Percentiles rank a stretch among this genome's conserved stretches.
phyloP scores from a whole-genome alignment of 352 stramenopile genomes.

The Pythium volutum region DNA sequence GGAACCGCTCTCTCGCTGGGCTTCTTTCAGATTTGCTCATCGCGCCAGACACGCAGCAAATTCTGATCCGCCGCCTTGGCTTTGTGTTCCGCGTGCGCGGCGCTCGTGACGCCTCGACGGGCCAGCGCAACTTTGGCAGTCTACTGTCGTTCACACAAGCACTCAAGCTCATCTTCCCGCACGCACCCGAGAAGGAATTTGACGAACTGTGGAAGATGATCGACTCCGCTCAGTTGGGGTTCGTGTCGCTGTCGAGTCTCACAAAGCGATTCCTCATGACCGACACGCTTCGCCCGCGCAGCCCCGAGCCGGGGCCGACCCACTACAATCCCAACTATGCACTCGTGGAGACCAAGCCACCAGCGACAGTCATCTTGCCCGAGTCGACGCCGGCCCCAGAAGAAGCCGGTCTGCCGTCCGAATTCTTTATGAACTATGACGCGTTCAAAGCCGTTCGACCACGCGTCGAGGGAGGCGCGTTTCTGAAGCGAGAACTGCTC shows the following conservation, averaged over 20 bases:
- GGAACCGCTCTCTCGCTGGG: slow-evolving; percentile 38
- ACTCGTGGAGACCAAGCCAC: slow-evolving; percentile 36
- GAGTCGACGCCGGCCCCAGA: slow-evolving; percentile 25
- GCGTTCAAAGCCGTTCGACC: slow-evolving; percentile 57
- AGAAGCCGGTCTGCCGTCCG: slow-evolving; percentile 37
- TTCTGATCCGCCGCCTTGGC: slow-evolving; percentile 47
- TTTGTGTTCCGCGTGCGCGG: slow-evolving; percentile 50
- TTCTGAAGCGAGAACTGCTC: slow-evolving; percentile 54
- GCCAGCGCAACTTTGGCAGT: slow-evolving; percentile 4
- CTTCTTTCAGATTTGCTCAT: slow-evolving; percentile 55
- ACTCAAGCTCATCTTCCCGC: slow-evolving; percentile 51
- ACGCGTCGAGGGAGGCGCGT: slow-evolving; percentile 36
- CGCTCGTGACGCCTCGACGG: slow-evolving; percentile 10
- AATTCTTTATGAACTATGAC: slow-evolving; percentile 74
- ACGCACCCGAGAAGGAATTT: slow-evolving; percentile 44
- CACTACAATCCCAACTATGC: slow-evolving; percentile 62
- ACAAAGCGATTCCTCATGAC: slow-evolving; percentile 6
- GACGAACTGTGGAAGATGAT: slow-evolving; percentile 53
- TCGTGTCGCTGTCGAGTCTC: slow-evolving; percentile 15
- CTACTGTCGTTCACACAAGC: slow-evolving; percentile 34
- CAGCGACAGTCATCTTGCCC: slow-evolving; percentile 50
- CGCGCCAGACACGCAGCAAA: slow-evolving; percentile 43
- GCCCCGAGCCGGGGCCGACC: slow-evolving; percentile 60
- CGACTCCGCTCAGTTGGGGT: slow-evolving; percentile 11
- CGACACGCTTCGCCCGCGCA: slow-evolving; percentile 33